Evolutionary conservation across 768 basidiomycete species (phyloP), one percentile per base, ranked within the genome.

Genomic region (Agaricus subrufescens): DNA sequence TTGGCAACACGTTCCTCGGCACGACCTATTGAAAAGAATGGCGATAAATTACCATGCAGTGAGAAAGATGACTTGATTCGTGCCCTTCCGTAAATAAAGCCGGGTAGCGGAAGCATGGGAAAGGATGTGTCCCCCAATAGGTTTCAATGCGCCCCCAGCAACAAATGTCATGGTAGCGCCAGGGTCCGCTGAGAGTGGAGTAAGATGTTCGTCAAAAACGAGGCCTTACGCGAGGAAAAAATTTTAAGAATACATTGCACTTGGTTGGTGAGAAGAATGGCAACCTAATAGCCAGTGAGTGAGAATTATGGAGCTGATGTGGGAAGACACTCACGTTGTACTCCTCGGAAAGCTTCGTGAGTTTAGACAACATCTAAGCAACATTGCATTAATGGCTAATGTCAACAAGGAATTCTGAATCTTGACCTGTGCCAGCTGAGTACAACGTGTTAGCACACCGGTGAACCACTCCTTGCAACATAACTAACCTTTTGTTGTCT

Each of bases 161-260:
- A 95, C 94, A 65, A 98, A 98, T 49, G 91, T 91, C 86, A 91
- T 91, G 2, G 89, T 92, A 48, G 94, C 94, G 48, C 95, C 95
- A 23, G 95, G 95, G 67, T 98, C 95, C 58, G 94, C 91, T 91
- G 65, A 46, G 43, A 31, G 25, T 30, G 25, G 44, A 11, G 19
- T 38, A 30, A 8, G 7, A 34, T 8, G 34, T 48, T 50, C 27
- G 60, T 48, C 25, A 25, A 25, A 23, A 23, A 31, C 8, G 38
- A 19, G 9, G 44, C 14, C 4, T 19, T 19, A 14, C 31, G 9
- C 25, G 11, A 34, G 37, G 55, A n/a, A 23, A 14, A 45, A 37
- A 52, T 45, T 45, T 38, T 39, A 45, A 15, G 64, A 76, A 48
- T 66, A 87, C 89, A 89, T 79, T 93, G 90, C 2, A 94, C 94